These are phyloP conservation scores for Apocynum venetum DNA, from an alignment of 257 asterid genomes.

Conservation along the genomic window DNA sequence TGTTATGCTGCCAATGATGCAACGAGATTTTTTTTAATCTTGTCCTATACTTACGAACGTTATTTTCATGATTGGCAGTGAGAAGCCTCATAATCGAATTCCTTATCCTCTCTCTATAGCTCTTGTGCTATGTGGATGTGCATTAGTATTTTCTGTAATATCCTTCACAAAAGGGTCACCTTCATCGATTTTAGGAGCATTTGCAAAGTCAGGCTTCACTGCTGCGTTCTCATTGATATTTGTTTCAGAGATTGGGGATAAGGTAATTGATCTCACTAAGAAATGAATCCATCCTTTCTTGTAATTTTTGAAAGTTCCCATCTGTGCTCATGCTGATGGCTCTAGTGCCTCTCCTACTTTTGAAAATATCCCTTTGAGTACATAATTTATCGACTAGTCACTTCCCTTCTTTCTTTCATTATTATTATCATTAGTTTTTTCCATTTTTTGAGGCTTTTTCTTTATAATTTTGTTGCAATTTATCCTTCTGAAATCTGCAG, in stretches of 20 bases:
- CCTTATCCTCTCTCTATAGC: conserved; percentile 69
- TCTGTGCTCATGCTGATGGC: neutral
- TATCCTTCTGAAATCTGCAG: neutral
- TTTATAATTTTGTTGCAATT: neutral
- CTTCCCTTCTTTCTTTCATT: neutral
- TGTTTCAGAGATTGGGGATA: conserved; percentile 95
- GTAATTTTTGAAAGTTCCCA: neutral
- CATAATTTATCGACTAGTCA: neutral
- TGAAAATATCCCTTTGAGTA: neutral
- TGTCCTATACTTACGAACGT: conserved; percentile 22
- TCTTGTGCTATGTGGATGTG: conserved; percentile 73
- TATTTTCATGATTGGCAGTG: conserved; percentile 44
- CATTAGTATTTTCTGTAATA: conserved; percentile 51
- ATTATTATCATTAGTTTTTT: too few species aligned
- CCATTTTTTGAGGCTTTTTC: neutral
- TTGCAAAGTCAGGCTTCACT: conserved; percentile 88
- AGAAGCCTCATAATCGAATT: conserved; percentile 53
- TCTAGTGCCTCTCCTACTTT: neutral
- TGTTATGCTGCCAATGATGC: conserved; percentile 20
- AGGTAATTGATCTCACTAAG: conserved; percentile 44
- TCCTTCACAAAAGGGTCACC: conserved; percentile 61
- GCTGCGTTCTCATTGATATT: conserved; percentile 90
- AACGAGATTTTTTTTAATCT: conserved; percentile 17
- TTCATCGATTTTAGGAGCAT: conserved; percentile 59
- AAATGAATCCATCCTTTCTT: neutral